A percentile compares a stretch with the other conserved stretches of the same genome.
Evolutionary conservation across 2,329 filamentous ascomycete genomes (phyloP).

Genomic region (Sphaerulina musiva): DNA sequence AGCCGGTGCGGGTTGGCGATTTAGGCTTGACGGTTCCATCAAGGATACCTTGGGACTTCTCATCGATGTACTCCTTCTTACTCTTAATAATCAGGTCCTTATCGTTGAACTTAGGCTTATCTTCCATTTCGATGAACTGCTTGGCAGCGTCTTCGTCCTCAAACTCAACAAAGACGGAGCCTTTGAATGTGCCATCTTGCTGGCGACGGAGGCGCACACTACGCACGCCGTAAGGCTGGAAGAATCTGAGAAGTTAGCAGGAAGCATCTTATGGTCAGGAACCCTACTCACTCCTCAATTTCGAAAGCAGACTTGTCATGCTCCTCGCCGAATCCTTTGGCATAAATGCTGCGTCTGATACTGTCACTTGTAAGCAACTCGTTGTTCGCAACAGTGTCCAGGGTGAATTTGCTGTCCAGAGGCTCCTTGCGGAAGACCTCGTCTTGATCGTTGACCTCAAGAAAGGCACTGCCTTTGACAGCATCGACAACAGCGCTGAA

Average conservation of each 20-base stretch:
- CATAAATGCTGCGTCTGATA: conserved; percentile 74
- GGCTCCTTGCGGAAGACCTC: conserved; percentile 71
- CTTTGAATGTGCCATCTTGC: conserved; percentile 74
- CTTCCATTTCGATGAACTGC: conserved; percentile 71
- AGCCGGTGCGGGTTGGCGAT: conserved; percentile 29
- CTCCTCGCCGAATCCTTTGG: conserved; percentile 88
- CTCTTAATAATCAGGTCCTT: conserved; percentile 73
- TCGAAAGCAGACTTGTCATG: conserved; percentile 81
- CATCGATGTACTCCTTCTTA: conserved; percentile 73
- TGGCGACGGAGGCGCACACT: conserved; percentile 79
- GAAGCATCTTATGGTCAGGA: background rate
- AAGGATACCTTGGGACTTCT: conserved; percentile 43
- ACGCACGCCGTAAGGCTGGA: conserved; percentile 72
- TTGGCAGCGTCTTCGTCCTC: conserved; percentile 68
- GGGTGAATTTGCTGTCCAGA: conserved; percentile 47
- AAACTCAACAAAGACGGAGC: conserved; percentile 94
- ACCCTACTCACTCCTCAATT: conserved; percentile 58
- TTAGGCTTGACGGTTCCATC: conserved; percentile 37
- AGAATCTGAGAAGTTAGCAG: conserved; percentile 51
- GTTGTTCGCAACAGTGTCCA: conserved; percentile 48
- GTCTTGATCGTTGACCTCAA: conserved; percentile 68
- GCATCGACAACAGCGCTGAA: conserved; percentile 77
- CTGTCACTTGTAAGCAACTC: conserved; percentile 56
- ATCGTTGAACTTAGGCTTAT: conserved; percentile 77
- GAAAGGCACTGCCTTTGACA: conserved; percentile 65